These are phyloP conservation scores for Aegle marmelos DNA, from an alignment of 345 rosid genomes.

Conservation along the genomic window DNA sequence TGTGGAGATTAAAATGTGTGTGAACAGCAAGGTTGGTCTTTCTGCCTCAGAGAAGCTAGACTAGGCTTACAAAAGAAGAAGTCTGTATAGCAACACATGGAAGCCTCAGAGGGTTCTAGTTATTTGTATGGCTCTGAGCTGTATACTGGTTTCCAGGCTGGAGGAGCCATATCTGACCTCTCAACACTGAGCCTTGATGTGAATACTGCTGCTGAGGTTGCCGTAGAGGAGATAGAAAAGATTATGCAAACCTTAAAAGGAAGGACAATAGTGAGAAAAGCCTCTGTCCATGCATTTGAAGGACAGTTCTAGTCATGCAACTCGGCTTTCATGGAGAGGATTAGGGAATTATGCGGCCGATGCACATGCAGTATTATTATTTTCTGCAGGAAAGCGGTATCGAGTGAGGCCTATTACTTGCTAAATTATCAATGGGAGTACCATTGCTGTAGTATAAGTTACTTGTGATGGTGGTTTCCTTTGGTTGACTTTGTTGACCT, in stretches of 20 bases:
- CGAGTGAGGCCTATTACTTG: slow-evolving; percentile 58
- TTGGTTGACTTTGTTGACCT: not conserved
- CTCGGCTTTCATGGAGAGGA: slow-evolving; percentile 50
- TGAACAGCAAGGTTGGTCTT: slow-evolving; percentile 15
- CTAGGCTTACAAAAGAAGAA: slow-evolving; percentile 56
- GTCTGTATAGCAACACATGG: slow-evolving; percentile 45
- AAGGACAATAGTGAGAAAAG: slow-evolving; percentile 39
- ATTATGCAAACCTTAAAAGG: slow-evolving; percentile 48
- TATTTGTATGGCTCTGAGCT: slow-evolving; percentile 75
- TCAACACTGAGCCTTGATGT: slow-evolving; percentile 66
- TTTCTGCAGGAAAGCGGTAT: slow-evolving; percentile 74
- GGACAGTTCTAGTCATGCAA: slow-evolving; percentile 67
- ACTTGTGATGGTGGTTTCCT: not conserved
- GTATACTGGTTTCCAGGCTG: slow-evolving; percentile 52
- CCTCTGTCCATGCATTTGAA: slow-evolving; percentile 53
- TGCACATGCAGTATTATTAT: slow-evolving; percentile 61
- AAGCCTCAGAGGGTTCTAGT: slow-evolving; percentile 65
- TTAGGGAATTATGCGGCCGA: slow-evolving; percentile 83
- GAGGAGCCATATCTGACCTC: slow-evolving; percentile 37
- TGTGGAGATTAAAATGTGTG: slow-evolving; percentile 17
- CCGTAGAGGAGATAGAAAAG: slow-evolving; percentile 38
- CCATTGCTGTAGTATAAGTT: slow-evolving; percentile 17
- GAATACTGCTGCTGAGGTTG: slow-evolving; percentile 44
- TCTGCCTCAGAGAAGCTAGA: slow-evolving; percentile 38
- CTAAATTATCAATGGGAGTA: slow-evolving; percentile 68